Percentiles rank a stretch among this genome's conserved stretches.
Evolutionary conservation across 2,329 filamentous ascomycete genomes (phyloP).

Genomic region (Aspergillus calidoustus): DNA sequence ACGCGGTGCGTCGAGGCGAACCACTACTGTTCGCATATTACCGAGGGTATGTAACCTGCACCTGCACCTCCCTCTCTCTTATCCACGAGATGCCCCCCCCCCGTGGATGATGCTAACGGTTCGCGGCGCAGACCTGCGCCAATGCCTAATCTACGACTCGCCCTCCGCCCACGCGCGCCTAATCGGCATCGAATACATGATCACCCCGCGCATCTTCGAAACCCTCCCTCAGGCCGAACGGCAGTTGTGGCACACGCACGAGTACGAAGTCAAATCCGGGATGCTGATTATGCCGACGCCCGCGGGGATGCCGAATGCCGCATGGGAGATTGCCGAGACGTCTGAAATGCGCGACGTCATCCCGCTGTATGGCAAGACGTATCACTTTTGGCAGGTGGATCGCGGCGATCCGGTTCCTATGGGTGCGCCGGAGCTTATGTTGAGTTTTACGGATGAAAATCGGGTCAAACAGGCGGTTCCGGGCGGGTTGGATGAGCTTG

Average conservation of each 20-base stretch:
- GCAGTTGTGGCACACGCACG: constrained; percentile 77
- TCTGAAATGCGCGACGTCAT: constrained; percentile 79
- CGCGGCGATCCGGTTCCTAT: constrained; percentile 68
- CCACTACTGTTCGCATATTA: constrained; percentile 83
- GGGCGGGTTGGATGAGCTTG: constrained; percentile 39
- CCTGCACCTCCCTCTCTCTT: too few relatives aligned
- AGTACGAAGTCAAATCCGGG: constrained; percentile 52
- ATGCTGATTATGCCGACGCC: constrained; percentile 50
- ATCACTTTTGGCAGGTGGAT: constrained; percentile 86
- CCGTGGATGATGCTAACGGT: too few relatives aligned
- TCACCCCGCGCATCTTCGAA: constrained; percentile 70
- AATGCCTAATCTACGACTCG: constrained; percentile 84
- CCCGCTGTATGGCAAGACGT: constrained; percentile 79
- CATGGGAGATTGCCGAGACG: constrained; percentile 78
- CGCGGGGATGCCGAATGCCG: constrained; percentile 52
- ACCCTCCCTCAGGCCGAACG: constrained; percentile 70
- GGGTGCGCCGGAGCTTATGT: constrained; percentile 67
- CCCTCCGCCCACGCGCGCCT: constrained; percentile 69
- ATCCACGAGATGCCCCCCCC: too few relatives aligned
- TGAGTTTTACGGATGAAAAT: constrained; percentile 54
- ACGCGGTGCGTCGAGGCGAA: constrained; percentile 74
- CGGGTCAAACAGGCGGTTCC: constrained; percentile 29
- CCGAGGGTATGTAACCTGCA: constrained; percentile 50
- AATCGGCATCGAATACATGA: constrained; percentile 89
- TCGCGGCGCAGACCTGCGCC: constrained; percentile 65